These are phyloP conservation scores for Pouteria glomerata DNA, from an alignment of 148 eudicot genomes.

Conservation along the genomic window DNA sequence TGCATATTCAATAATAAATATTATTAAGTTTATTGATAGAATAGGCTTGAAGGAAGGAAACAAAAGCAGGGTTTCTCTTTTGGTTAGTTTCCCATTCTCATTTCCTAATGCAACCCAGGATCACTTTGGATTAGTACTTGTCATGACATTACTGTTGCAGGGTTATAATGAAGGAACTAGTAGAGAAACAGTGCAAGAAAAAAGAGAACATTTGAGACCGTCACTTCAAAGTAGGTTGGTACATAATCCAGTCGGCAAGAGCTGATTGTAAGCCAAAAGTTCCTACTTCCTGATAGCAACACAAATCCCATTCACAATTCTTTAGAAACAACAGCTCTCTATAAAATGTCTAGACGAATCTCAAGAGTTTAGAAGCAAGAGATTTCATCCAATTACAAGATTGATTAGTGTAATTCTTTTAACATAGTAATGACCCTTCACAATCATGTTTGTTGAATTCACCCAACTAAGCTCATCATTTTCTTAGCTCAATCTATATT, in stretches of 20 bases:
- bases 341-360: not conserved
- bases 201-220: not conserved
- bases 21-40: no score
- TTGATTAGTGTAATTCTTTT: not conserved
- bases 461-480: slow-evolving; percentile 2
- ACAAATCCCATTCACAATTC: not conserved
- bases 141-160: no score
- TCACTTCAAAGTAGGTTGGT: not conserved
- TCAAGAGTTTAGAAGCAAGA: not conserved
- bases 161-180: not conserved
- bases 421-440: not conserved
- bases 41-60: no score
- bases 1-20: no score
- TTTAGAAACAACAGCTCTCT: not conserved
- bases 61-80: no score
- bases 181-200: not conserved
- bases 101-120: no score
- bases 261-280: not conserved
- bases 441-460: not conserved
- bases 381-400: not conserved
- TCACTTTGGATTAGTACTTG: no score
- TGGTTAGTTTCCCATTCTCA: no score
- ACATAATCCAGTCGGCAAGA: not conserved
- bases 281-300: not conserved
- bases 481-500: not conserved